Evolutionary conservation across 2,329 filamentous ascomycete genomes (phyloP).

Genomic region (Neofusicoccum parvum): DNA sequence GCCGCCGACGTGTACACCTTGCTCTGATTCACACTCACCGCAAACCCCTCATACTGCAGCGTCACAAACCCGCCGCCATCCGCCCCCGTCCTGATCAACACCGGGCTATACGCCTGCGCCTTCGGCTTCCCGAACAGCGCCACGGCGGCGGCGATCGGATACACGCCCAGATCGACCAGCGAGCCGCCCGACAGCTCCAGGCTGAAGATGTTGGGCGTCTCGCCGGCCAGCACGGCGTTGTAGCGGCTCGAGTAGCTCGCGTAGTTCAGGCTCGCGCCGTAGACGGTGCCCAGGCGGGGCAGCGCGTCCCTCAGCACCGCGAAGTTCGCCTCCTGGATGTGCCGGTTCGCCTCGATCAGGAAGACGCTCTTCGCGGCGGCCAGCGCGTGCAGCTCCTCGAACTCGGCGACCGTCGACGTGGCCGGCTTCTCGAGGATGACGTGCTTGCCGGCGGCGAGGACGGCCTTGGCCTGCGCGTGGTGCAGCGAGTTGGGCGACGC

Average conservation of each 20-base stretch:
- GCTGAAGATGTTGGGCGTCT: constrained; percentile 52
- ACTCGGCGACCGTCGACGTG: constrained; percentile 45
- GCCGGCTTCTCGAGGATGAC: constrained; percentile 56
- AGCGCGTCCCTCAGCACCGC: constrained; percentile 44
- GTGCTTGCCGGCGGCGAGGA: constrained; percentile 49
- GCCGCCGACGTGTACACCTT: constrained; percentile 50
- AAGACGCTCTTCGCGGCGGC: constrained; percentile 46
- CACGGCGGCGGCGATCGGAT: constrained; percentile 50
- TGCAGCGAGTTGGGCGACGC: constrained; percentile 53
- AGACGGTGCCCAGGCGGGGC: constrained; percentile 44
- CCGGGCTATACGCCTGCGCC: constrained; percentile 45
- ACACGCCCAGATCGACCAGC: constrained; percentile 53
- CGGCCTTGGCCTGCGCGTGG: constrained; percentile 47
- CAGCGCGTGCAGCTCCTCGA: constrained; percentile 46
- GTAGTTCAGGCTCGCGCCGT: constrained; percentile 48
- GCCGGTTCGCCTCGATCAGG: constrained; percentile 52
- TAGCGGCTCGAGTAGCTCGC: constrained; percentile 50
- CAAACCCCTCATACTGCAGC: constrained; percentile 48
- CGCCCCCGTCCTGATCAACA: constrained; percentile 47
- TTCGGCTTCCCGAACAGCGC: constrained; percentile 51
- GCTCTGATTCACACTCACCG: constrained; percentile 45
- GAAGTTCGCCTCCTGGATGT: constrained; percentile 55
- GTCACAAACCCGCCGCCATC: constrained; percentile 50
- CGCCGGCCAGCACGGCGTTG: constrained; percentile 49
- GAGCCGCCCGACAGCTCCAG: constrained; percentile 51